phyloP scores from a whole-genome alignment of 2,329 filamentous ascomycete species.

The Bipolaris sorokiniana region DNA sequence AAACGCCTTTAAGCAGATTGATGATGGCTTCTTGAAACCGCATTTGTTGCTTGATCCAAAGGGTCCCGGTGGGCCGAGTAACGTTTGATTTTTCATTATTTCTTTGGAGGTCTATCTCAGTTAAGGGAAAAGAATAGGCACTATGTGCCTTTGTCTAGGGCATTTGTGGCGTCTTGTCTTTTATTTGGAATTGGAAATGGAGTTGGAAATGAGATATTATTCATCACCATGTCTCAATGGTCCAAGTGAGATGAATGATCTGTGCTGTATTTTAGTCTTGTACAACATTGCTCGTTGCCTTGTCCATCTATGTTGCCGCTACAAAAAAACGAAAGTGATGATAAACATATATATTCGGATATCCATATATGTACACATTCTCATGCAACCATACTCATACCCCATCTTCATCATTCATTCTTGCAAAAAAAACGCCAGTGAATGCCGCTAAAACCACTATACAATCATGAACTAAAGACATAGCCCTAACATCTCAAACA shows the following conservation, averaged over 20 bases:
- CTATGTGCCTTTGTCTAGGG: background rate
- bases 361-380: too few species aligned
- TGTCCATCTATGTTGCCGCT: too few species aligned
- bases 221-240: background rate
- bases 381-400: too few species aligned
- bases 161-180: background rate
- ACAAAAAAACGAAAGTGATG: too few species aligned
- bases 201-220: background rate
- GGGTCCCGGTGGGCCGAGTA: constrained; percentile 41
- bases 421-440: too few species aligned
- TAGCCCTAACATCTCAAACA: background rate
- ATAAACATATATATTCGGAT: too few species aligned
- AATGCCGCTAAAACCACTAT: too few species aligned
- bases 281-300: too few species aligned
- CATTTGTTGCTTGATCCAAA: constrained; percentile 78
- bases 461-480: background rate
- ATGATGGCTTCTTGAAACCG: constrained; percentile 96
- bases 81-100: constrained; percentile 33
- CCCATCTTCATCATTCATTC: too few species aligned
- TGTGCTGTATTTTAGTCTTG: background rate
- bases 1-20: constrained; percentile 86
- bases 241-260: background rate
- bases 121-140: background rate
- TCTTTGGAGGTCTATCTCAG: background rate
- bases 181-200: background rate